phyloP scores from a whole-genome alignment of 1,284 basidiomycete species.

The Golubevia pallescens region DNA sequence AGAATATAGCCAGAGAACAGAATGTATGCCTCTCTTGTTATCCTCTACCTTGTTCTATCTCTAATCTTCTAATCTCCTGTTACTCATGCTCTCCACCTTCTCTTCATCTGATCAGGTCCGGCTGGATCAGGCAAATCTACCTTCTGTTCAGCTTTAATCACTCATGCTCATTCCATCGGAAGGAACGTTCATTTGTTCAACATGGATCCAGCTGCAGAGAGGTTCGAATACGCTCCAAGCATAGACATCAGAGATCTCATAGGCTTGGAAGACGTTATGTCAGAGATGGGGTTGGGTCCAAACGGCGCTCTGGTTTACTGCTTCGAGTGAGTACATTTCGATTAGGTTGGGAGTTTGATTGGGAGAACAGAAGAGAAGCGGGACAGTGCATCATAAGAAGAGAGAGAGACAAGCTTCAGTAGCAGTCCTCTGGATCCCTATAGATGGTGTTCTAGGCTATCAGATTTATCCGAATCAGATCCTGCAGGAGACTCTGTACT shows the following conservation, averaged over 20 bases:
- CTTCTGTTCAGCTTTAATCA: slow-evolving; percentile 85
- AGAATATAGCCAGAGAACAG: too few relatives aligned
- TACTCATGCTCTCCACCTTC: too few relatives aligned
- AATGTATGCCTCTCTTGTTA: too few relatives aligned
- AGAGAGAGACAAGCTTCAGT: too few relatives aligned
- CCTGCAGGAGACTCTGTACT: too few relatives aligned
- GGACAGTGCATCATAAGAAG: neutral
- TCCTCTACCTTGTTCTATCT: too few relatives aligned
- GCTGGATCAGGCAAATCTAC: slow-evolving; percentile 98
- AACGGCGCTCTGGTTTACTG: slow-evolving; percentile 98
- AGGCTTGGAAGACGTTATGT: slow-evolving; percentile 94
- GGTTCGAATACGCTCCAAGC: slow-evolving; percentile 89
- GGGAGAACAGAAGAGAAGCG: neutral
- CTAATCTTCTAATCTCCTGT: too few relatives aligned
- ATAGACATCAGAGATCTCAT: slow-evolving; percentile 96
- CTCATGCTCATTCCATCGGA: slow-evolving; percentile 83
- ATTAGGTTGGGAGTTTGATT: neutral
- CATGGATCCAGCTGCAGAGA: slow-evolving; percentile 92
- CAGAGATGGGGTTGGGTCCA: slow-evolving; percentile 90
- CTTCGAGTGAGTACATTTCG: slow-evolving; percentile 88
- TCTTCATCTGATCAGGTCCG: too few relatives aligned
- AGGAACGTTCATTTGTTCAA: slow-evolving; percentile 92
- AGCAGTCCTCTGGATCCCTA: too few relatives aligned
- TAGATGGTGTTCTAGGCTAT: too few relatives aligned
- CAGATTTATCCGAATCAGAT: too few relatives aligned